Evolutionary conservation across 2,329 filamentous ascomycete genomes (phyloP), one percentile per base, ranked within the genome.

Genomic region (Colletotrichum scovillei): DNA sequence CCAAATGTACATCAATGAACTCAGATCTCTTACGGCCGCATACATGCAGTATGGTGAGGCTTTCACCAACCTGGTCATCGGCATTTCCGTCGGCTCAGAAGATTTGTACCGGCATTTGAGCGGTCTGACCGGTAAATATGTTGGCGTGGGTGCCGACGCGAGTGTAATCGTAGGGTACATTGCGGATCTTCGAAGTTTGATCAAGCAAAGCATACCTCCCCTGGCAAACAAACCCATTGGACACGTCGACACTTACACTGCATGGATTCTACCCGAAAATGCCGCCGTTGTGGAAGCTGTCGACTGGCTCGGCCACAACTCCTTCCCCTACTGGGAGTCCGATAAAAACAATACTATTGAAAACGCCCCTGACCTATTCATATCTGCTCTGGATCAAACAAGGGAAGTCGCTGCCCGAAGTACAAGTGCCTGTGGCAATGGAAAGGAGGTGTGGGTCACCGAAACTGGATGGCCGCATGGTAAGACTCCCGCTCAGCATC

Each of bases 401-500:
- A 62, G 80, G 57, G 5, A 42, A 19, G 16, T 42, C 1, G 16
- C 38, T 8, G 14, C 38, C 38, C 38, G 3, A 8, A 82, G 81
- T 38, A 85, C 84, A 19, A 42, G 14, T n/a, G 82, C 85, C 72
- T 77, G 78, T 16, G 81, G 80, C 72, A 84, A 84, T 77, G 82
- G 80, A 68, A 84, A 84, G 78, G 82, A 80, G 69, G 84, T 88
- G 67, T 86, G 84, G 79, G 80, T 89, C 55, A 88, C 87, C 9
- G 88, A 90, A 83, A 89, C 87, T 24, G 89, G 88, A 68, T 91
- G 88, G 88, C 89, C 89, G 49, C 83, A 86, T n/a, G 78, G 79
- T 24, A 73, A 63, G 71, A 62, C 38, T 16, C 30, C 26, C 5
- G 16, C 26, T 24, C n/a, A 22, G 53, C 57, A 11, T 52, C n/a